Base-by-base conservation (phyloP, 2,329 filamentous ascomycete species). In the Arthrobotrys entomopaga region DNA sequence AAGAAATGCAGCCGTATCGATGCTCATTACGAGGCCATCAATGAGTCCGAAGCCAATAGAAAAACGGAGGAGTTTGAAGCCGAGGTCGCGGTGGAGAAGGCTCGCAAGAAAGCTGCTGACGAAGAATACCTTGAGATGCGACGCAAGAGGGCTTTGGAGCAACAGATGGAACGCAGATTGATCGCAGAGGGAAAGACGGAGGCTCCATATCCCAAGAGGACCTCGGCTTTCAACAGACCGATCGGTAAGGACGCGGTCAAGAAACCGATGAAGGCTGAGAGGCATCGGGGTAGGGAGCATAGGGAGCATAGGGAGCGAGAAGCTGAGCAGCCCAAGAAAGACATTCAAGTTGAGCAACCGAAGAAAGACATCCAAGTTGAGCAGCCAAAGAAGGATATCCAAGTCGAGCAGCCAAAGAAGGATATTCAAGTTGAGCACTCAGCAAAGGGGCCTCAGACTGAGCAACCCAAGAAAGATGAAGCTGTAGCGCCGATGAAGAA, bases 91-190 rank as follows among this genome's bases (percentile, higher is more conserved):
- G 58, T 78, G 81, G 20, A 81, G 82, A 3, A 82, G 86, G 0
- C 77, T 77, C 1, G 83, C 81, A 0, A 83, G 87, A 58, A 26
- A 2, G 50, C 48, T 22, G 79, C 43, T 73, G 78, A 29, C 83
- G 86, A 0, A 80, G 40, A 59, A 53, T 7, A 50, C 8, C 0
- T 80, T 82, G 0, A 87, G 91, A 16, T 92, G 90, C 81, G 88
- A 13, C 78, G 82, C 0, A 84, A 88, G 77, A 92, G 92, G 78
- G 56, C 81, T 0, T 78, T 80, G 0, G 84, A 88, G 34, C 82
- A 83, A 0, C 84, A 85, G 0, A 65, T 20, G 6, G 46, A 54
- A 5, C 29, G 65, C 11, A 49, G 67, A n/a, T 20, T 72, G 15
- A 29, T 65, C 13, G 54, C 60, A 1, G 53, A 72, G 26, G 60